Conservation (phyloP, 1,284 basidiomycete genomes). For the Amylostereum chailletii region DNA sequence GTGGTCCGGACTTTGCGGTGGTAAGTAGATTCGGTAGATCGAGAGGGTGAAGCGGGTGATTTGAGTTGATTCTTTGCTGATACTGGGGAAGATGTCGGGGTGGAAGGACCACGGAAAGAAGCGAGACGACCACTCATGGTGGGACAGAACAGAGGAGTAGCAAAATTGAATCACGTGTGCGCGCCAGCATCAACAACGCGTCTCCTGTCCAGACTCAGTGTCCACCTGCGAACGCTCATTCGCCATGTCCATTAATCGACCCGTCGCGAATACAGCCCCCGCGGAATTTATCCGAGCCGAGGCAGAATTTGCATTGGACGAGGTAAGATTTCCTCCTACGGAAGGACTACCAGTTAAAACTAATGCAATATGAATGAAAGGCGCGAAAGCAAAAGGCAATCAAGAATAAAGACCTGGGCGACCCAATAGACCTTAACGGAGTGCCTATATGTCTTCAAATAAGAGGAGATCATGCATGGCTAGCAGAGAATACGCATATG, state of each 20-base stretch:
- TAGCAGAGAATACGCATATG: constrained; percentile 78
- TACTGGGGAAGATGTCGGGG: constrained; percentile 59
- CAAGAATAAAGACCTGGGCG: constrained; percentile 61
- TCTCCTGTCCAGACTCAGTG: no score
- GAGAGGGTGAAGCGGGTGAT: constrained; percentile 44
- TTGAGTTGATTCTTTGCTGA: constrained; percentile 26
- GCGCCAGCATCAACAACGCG: no score
- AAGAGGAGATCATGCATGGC: constrained; percentile 62
- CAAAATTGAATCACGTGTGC: no score
- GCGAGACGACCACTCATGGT: constrained; percentile 43
- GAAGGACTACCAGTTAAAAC: background rate
- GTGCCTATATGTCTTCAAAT: constrained; percentile 70
- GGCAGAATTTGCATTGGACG: constrained; percentile 61
- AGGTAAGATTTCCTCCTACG: constrained; percentile 34
- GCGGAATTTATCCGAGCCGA: constrained; percentile 58
- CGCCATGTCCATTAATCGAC: background rate
- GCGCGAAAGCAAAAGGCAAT: constrained; percentile 67
- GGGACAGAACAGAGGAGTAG: background rate
- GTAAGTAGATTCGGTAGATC: constrained; percentile 53
- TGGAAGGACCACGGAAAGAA: constrained; percentile 71
- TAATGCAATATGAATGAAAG: constrained; percentile 26
- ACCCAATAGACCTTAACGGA: constrained; percentile 67
- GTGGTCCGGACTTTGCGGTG: constrained; percentile 61
- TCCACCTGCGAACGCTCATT: no score
- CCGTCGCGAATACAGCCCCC: constrained; percentile 13